Base-by-base conservation (phyloP, 805 yeast genomes). In the Lipomyces spencermartinsiae region DNA sequence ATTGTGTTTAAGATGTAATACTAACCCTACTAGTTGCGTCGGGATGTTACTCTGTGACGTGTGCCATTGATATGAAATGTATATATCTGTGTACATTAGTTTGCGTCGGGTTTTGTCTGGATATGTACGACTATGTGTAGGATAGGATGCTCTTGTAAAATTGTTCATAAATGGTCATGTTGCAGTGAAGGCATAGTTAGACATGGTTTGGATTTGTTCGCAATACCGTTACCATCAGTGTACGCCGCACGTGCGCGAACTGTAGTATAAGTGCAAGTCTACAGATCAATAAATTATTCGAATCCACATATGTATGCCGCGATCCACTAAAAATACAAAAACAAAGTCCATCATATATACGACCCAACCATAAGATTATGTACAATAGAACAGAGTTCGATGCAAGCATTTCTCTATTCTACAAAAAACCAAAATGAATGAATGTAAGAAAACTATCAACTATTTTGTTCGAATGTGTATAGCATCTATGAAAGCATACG, bases 401-500 rank as follows among this genome's bases (percentile, higher is more conserved):
- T 43, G 49, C 22, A n/a, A 8, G 49, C 49, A 43, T 43, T 6
- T 43, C 49, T 43, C 19, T 43, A 43, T 16, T 8, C 22, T n/a
- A 16, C 49, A 43, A 43, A 37, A 39, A 34, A 22, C 37, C 37
- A 46, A 59, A 43, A 31, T 16, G 22, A 35, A 14, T 4, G 29
- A n/a, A 25, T 25, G 29, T 33, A 58, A 34, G 46, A 57, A 19
- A 39, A 14, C 34, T 54, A 62, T 43, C 56, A 19, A 39, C 58
- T 56, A 7, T 46, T 8, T 35, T 16, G 16, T 12, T 6, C 25
- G 46, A 16, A n/a, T 43, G 22, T 43, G 22, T 3, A 43, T 37
- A n/a, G 1, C 22, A 12, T n/a, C 22, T n/a, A 43, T 8, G 22
- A 16, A 16, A 43, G n/a, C 8, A 43, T 16, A 43, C n/a, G 22